A percentile compares a stretch with the other conserved stretches of the same genome.
phyloP scores from a whole-genome alignment of 768 basidiomycete genomes.

The Strobilomyces dryophilus region DNA sequence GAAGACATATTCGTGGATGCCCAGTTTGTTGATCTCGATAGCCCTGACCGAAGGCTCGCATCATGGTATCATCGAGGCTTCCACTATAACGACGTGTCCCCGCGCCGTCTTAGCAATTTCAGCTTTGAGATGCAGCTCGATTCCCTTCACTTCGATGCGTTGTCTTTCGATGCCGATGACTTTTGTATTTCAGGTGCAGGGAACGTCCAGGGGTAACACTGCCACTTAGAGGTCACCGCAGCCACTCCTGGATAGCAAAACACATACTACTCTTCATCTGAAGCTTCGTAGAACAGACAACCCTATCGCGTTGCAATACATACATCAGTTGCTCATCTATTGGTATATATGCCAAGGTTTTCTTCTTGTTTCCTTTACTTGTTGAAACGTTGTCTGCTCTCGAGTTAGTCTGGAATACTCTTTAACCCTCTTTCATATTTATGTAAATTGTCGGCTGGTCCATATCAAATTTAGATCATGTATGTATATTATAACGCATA shows the following conservation, averaged over 20 bases:
- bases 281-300: conserved; percentile 4
- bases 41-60: conserved; percentile 14
- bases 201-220: conserved; percentile 11
- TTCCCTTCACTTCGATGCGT: conserved; percentile 67
- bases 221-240: background rate
- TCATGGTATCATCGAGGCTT: conserved; percentile 4
- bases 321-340: conserved; percentile 11
- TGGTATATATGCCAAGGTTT: conserved; percentile 11
- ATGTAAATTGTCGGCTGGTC: conserved; percentile 11
- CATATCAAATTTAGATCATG: conserved; percentile 1
- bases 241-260: background rate
- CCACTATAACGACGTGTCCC: conserved; percentile 1
- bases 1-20: conserved; percentile 14
- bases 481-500: background rate
- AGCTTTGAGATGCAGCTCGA: conserved; percentile 66
- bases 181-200: conserved; percentile 35
- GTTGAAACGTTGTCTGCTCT: conserved; percentile 4
- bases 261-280: background rate
- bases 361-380: conserved; percentile 14
- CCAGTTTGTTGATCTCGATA: conserved; percentile 17
- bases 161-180: conserved; percentile 62
- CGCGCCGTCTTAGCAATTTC: conserved; percentile 32
- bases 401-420: conserved; percentile 5
- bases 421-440: conserved; percentile 7
- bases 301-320: background rate